A percentile compares a stretch with the other conserved stretches of the same genome.
Evolutionary conservation across 768 basidiomycete species (phyloP).

Genomic region (Floccularia luteovirens): DNA sequence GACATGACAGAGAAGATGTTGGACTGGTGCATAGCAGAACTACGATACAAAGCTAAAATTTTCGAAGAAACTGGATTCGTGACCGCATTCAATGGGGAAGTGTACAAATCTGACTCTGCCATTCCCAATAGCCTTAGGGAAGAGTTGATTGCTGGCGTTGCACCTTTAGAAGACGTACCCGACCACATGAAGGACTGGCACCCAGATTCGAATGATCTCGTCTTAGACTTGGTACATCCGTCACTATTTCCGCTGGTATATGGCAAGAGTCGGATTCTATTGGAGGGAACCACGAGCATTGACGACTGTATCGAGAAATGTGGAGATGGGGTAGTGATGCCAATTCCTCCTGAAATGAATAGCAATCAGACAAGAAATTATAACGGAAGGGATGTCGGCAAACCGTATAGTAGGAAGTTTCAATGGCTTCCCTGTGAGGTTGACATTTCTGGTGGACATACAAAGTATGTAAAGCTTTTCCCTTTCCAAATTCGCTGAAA

Average conservation of each 20-base stretch:
- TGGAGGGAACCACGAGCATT: conserved; percentile 1
- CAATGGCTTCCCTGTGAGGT: conserved; percentile 9
- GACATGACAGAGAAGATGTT: conserved; percentile 12
- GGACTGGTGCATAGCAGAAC: conserved; percentile 14
- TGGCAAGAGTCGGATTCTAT: conserved; percentile 13
- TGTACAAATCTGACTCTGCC: conserved; percentile 17
- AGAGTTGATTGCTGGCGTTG: conserved; percentile 10
- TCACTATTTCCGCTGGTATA: conserved; percentile 27
- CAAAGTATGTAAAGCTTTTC: conserved; percentile 8
- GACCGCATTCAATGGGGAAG: conserved; percentile 7
- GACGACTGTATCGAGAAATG: conserved; percentile 8
- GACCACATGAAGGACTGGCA: conserved; percentile 31
- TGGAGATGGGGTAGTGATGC: conserved; percentile 5
- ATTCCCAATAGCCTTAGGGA: conserved; percentile 10
- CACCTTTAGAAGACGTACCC: conserved; percentile 21
- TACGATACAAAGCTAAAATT: conserved; percentile 12
- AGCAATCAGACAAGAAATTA: neutral
- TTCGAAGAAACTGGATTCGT: conserved; percentile 5
- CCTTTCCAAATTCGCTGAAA: neutral
- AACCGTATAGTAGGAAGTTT: conserved; percentile 7
- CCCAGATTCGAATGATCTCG: conserved; percentile 26
- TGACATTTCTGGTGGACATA: conserved; percentile 5
- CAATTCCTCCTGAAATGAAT: neutral
- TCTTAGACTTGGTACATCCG: conserved; percentile 34
- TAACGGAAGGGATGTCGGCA: neutral